phyloP scores from a whole-genome alignment of 73 alveolate species.

The Paramecium biaurelia region DNA sequence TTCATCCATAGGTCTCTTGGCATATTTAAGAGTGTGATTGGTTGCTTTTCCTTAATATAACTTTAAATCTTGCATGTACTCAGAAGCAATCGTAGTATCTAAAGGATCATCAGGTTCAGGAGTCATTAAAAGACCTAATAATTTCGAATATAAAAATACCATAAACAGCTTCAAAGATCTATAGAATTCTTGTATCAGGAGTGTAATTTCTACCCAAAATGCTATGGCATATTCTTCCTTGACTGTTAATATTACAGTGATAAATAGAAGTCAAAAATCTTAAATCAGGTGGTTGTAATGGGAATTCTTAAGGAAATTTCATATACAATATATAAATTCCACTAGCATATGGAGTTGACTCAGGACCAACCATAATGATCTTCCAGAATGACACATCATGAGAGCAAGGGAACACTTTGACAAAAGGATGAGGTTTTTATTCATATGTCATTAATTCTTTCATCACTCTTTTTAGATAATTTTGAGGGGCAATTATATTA shows the following conservation, averaged over 20 bases:
- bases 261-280: slow-evolving; percentile 67
- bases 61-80: slow-evolving; percentile 45
- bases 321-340: slow-evolving; percentile 64
- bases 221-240: slow-evolving; percentile 67
- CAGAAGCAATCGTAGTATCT: slow-evolving; percentile 66
- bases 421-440: slow-evolving; percentile 54
- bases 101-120: slow-evolving; percentile 71
- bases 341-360: slow-evolving; percentile 66
- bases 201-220: slow-evolving; percentile 55
- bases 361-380: slow-evolving; percentile 67
- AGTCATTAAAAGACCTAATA: slow-evolving; percentile 59
- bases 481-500: not conserved
- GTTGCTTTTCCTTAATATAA: slow-evolving; percentile 19
- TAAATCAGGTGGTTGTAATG: slow-evolving; percentile 67
- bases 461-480: slow-evolving; percentile 40
- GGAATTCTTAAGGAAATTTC: slow-evolving; percentile 67
- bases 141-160: not conserved
- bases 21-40: not conserved
- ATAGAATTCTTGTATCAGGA: slow-evolving; percentile 47
- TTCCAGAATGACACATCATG: slow-evolving; percentile 64
- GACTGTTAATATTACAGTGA: slow-evolving; percentile 65
- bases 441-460: slow-evolving; percentile 44
- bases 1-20: slow-evolving; percentile 3
- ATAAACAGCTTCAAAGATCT: slow-evolving; percentile 46
- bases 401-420: slow-evolving; percentile 58